A percentile compares a stretch with the other conserved stretches of the same genome.
phyloP scores from a whole-genome alignment of 257 asterid species.

The Solanum tacnaense region DNA sequence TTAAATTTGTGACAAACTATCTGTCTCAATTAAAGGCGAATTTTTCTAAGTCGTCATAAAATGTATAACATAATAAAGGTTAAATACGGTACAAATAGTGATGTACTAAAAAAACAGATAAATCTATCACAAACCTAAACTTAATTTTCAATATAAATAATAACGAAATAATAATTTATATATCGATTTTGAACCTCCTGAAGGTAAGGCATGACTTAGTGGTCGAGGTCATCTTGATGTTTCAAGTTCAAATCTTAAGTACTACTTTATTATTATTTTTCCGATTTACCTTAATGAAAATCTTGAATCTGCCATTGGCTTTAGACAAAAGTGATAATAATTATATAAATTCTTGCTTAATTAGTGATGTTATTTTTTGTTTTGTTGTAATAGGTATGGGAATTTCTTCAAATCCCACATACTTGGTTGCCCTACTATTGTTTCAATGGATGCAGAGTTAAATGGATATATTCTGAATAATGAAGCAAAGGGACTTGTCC shows the following conservation, averaged over 20 bases:
- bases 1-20: background rate
- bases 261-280: too few species aligned
- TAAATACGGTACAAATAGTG: background rate
- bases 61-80: background rate
- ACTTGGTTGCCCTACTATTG: conserved; percentile 70
- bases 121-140: background rate
- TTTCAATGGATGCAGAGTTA: conserved; percentile 77
- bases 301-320: too few species aligned
- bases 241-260: background rate
- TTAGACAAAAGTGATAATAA: too few species aligned
- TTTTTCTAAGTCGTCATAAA: background rate
- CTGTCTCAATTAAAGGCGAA: background rate
- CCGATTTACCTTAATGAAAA: too few species aligned
- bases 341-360: background rate
- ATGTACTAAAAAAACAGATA: background rate
- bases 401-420: conserved; percentile 71
- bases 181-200: background rate
- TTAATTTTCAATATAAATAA: background rate
- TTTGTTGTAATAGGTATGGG: conserved; percentile 42
- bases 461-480: conserved; percentile 60
- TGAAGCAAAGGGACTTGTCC: conserved; percentile 68
- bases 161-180: background rate
- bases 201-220: too few species aligned
- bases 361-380: background rate
- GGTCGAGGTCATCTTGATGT: background rate